Conservation (phyloP, 805 yeast genomes). For the Candida sphagnicola region DNA sequence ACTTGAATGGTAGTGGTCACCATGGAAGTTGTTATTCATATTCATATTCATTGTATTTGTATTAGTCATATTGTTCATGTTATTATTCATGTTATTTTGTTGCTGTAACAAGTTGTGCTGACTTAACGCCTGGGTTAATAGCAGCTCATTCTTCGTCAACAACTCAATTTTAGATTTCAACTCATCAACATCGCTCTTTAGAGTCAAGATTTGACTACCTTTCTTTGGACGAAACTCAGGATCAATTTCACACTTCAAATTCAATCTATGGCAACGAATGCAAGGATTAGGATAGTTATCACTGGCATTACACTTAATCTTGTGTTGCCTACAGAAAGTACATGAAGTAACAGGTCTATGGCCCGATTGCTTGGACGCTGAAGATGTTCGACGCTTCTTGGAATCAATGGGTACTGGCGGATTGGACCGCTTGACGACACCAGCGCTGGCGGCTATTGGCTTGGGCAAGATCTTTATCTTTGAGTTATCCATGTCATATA, state of each 20-base stretch:
- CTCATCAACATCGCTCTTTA: slow-evolving; percentile 83
- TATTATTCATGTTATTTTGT: slow-evolving; percentile 11
- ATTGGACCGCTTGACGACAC: background rate
- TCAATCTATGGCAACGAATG: slow-evolving; percentile 76
- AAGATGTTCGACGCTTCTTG: slow-evolving; percentile 7
- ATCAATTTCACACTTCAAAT: slow-evolving; percentile 79
- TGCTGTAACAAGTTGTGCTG: slow-evolving; percentile 33
- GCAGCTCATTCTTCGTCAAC: slow-evolving; percentile 57
- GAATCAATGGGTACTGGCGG: background rate
- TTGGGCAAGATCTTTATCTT: slow-evolving; percentile 41
- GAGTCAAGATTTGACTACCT: slow-evolving; percentile 82
- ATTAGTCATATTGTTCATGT: slow-evolving; percentile 2
- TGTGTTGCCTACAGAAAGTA: slow-evolving; percentile 92
- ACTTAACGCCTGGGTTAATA: slow-evolving; percentile 61
- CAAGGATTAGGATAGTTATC: slow-evolving; percentile 81
- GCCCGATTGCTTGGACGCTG: slow-evolving; percentile 27
- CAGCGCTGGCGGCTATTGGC: slow-evolving; percentile 22
- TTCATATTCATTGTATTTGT: no score
- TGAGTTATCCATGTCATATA: slow-evolving; percentile 28
- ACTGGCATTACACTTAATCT: slow-evolving; percentile 88
- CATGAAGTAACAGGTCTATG: slow-evolving; percentile 91
- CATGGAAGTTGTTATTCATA: background rate
- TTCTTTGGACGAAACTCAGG: slow-evolving; percentile 89
- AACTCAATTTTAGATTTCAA: slow-evolving; percentile 68
- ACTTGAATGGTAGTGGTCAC: background rate